Base-by-base conservation (phyloP, 1,284 basidiomycete species). In the Rhodotorula sp. region DNA sequence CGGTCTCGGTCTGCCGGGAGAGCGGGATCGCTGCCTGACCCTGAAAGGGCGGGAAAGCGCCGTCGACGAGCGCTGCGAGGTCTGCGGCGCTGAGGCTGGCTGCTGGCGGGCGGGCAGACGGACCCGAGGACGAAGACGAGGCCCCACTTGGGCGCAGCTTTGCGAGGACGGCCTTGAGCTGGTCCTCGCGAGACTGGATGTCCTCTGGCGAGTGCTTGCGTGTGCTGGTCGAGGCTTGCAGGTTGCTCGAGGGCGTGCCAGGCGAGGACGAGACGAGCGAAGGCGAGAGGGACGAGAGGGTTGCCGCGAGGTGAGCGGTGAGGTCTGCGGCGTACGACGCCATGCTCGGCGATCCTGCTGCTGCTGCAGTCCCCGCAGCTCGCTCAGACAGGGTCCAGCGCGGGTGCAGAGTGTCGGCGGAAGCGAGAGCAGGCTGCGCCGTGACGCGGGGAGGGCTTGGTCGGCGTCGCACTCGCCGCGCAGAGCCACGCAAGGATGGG, bases 1-100 rank as follows among this genome's bases (percentile, higher is more conserved):
- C 56, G 17, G 66, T 63, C 46, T 71, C 66, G 4, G 65, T 65
- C 42, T 69, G 69, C 0, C 48, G 45, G 7, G 23, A 66, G 25
- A 62, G 52, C 2, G 62, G 67, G 9, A 45, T 16, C 2, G 54
- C 55, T 7, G 58, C 62, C 1, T 52, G 19, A 8, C 64, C 68
- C 50, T 74, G 66, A 60, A 68, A 53, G n/a, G 68, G 67, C 2
- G 71, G 70, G 67, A 76, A 76, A 19, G 68, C 60, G 8, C 53
- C 23, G 13, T 65, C 57, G 45, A 71, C 67, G 45, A 74, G 62
- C 7, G 65, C 55, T 1, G 65, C 67, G 55, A 72, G 70, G 4
- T 54, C 41, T 0, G 10, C 4, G 7, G 67, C 48, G 25, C 58
- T 65, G 34, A 52, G 58, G 54, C 27, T n/a, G 60, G n/a, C 48